Evolutionary conservation across 495 filamentous ascomycete genomes (phyloP).

Genomic region (Penicillium arizonense): DNA sequence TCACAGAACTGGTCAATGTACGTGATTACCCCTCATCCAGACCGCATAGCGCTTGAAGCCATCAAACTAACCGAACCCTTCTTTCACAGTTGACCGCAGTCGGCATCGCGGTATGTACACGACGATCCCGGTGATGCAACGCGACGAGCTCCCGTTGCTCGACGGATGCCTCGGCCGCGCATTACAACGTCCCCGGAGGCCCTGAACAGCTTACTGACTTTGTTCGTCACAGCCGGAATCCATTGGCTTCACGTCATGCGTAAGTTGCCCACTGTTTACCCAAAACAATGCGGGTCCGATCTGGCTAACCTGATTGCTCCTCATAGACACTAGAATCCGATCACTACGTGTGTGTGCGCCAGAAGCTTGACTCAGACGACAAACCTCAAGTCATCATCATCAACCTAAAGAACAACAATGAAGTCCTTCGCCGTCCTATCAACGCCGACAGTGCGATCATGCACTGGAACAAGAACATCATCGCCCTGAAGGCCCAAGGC

Average conservation of each 20-base stretch:
- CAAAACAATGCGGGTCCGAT: slow-evolving; percentile 9
- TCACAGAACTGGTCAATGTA: slow-evolving; percentile 90
- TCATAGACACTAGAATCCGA: slow-evolving; percentile 94
- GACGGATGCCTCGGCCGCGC: slow-evolving; percentile 21
- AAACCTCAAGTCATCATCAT: slow-evolving; percentile 94
- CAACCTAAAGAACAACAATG: slow-evolving; percentile 92
- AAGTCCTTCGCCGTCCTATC: slow-evolving; percentile 89
- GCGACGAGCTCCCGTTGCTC: slow-evolving; percentile 19
- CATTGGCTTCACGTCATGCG: slow-evolving; percentile 96
- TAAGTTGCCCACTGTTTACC: slow-evolving; percentile 48
- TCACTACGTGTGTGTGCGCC: slow-evolving; percentile 89
- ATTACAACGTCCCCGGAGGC: slow-evolving; percentile 7
- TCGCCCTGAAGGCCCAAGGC: slow-evolving; percentile 88
- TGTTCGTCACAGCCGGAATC: slow-evolving; percentile 57
- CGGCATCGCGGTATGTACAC: slow-evolving; percentile 72
- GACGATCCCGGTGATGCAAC: slow-evolving; percentile 8
- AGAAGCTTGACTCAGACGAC: slow-evolving; percentile 77
- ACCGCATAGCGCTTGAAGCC: neutral
- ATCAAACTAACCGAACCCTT: slow-evolving; percentile 21
- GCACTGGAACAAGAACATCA: slow-evolving; percentile 96
- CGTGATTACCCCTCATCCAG: slow-evolving; percentile 23
- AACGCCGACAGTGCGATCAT: slow-evolving; percentile 99
- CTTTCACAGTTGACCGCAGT: slow-evolving; percentile 64
- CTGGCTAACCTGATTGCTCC: slow-evolving; percentile 12
- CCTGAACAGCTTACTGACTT: slow-evolving; percentile 39